Percentiles rank a stretch among this genome's conserved stretches.
phyloP scores from a whole-genome alignment of 352 stramenopile genomes.

The Phytophthora citrophthora region DNA sequence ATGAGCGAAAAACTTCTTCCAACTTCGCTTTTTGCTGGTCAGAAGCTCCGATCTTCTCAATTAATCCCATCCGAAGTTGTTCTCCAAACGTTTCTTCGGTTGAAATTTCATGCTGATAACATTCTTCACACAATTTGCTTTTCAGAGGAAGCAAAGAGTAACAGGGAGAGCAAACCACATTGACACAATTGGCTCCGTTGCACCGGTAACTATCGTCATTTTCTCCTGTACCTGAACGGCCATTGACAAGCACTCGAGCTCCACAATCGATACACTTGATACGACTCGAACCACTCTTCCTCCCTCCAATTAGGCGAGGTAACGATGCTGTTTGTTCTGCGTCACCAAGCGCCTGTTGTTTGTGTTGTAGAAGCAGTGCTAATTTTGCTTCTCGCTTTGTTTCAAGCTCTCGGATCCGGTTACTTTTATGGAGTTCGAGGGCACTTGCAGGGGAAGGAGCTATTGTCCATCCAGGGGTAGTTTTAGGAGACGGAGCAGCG shows the following conservation, averaged over 20 bases:
- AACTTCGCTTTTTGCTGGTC: conserved; percentile 42
- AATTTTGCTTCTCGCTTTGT: conserved; percentile 59
- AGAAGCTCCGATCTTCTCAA: conserved; percentile 65
- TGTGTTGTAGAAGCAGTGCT: conserved; percentile 50
- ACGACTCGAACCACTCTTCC: conserved; percentile 65
- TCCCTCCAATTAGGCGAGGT: conserved; percentile 75
- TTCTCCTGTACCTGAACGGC: conserved; percentile 20
- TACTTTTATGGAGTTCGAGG: conserved; percentile 55
- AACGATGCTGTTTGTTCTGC: conserved; percentile 52
- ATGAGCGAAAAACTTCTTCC: conserved; percentile 56
- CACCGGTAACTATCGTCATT: conserved; percentile 33
- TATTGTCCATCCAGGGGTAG: conserved; percentile 3
- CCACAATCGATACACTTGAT: conserved; percentile 70
- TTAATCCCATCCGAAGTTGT: conserved; percentile 64
- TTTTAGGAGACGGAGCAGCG: conserved; percentile 9
- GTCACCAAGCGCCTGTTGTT: conserved; percentile 68
- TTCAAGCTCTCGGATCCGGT: conserved; percentile 65
- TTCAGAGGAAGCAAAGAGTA: conserved; percentile 47
- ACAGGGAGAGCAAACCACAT: conserved; percentile 63
- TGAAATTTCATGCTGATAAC: conserved; percentile 68
- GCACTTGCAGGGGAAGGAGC: conserved; percentile 4
- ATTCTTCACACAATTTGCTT: conserved; percentile 78
- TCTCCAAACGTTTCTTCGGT: conserved; percentile 58
- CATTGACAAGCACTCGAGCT: conserved; percentile 39
- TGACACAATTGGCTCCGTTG: conserved; percentile 63